Evolutionary conservation across 2,329 filamentous ascomycete genomes (phyloP).

Genomic region (Cytospora leucostoma): DNA sequence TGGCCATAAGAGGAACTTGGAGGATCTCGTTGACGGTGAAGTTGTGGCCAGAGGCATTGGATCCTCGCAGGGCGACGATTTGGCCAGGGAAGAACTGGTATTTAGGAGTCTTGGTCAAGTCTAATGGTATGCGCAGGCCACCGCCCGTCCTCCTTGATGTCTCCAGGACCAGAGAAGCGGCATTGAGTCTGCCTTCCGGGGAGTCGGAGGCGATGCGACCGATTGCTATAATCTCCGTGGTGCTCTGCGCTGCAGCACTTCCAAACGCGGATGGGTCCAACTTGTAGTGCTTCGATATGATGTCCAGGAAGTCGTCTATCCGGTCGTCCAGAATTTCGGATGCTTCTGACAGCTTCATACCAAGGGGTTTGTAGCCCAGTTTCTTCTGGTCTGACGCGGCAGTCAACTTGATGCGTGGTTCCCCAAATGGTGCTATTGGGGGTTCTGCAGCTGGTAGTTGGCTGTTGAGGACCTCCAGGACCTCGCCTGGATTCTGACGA

Average conservation of each 20-base stretch:
- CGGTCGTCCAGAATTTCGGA: constrained; percentile 93
- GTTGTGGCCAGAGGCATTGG: constrained; percentile 81
- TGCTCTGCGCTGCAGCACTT: constrained; percentile 82
- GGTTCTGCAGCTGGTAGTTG: constrained; percentile 68
- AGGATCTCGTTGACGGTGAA: constrained; percentile 81
- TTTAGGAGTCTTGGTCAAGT: constrained; percentile 65
- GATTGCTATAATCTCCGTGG: constrained; percentile 83
- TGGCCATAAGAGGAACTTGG: constrained; percentile 71
- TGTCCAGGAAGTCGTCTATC: constrained; percentile 83
- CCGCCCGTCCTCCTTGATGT: constrained; percentile 82
- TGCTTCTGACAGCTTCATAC: constrained; percentile 90
- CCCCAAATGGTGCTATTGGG: constrained; percentile 70
- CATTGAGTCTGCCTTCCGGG: constrained; percentile 81
- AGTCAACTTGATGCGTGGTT: constrained; percentile 79
- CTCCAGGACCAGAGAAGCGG: constrained; percentile 83
- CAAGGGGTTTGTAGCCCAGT: constrained; percentile 86
- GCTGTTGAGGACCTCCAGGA: constrained; percentile 80
- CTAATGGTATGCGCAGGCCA: constrained; percentile 78
- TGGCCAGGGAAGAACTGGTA: constrained; percentile 94
- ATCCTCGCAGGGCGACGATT: constrained; percentile 83
- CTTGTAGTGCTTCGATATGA: constrained; percentile 72
- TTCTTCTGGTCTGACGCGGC: constrained; percentile 89
- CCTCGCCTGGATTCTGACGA: constrained; percentile 76
- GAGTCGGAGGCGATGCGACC: constrained; percentile 90
- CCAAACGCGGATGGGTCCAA: constrained; percentile 82